Evolutionary conservation across 1,139 yeast species (phyloP).

Genomic region (Yamadazyma buinensis): DNA sequence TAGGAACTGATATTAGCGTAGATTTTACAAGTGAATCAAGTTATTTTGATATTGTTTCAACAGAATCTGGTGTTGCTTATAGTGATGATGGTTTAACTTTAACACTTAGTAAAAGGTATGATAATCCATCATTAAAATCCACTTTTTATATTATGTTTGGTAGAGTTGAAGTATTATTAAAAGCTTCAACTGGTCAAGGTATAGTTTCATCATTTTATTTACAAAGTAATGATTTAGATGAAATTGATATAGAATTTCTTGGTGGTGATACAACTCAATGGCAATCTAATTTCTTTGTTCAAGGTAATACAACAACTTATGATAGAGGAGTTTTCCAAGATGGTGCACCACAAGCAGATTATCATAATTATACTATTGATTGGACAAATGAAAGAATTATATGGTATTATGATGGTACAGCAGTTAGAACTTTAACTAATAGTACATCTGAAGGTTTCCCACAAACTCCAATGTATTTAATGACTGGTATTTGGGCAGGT

Average conservation of each 20-base stretch:
- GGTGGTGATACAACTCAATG: constrained; percentile 69
- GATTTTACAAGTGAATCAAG: constrained; percentile 41
- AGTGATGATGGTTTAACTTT: constrained; percentile 51
- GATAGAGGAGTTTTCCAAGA: constrained; percentile 70
- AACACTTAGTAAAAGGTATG: constrained; percentile 53
- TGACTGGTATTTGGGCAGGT: constrained; percentile 43
- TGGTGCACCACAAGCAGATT: constrained; percentile 31
- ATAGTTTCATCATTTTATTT: constrained; percentile 71
- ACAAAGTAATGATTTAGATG: constrained; percentile 79
- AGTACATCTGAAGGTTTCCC: constrained; percentile 44
- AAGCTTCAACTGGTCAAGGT: constrained; percentile 71
- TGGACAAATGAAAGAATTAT: constrained; percentile 31
- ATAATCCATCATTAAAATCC: constrained; percentile 68
- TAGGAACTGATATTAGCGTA: constrained; percentile 47
- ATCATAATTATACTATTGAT: constrained; percentile 31
- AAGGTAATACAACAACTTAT: constrained; percentile 67
- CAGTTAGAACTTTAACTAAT: constrained; percentile 38
- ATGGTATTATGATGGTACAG: constrained; percentile 43
- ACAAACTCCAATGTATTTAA: constrained; percentile 46
- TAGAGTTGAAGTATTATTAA: constrained; percentile 59
- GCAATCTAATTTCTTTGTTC: constrained; percentile 74
- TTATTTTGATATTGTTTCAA: constrained; percentile 21
- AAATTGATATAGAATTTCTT: constrained; percentile 74
- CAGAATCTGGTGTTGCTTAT: constrained; percentile 20
- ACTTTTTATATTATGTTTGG: constrained; percentile 82